Conservation (phyloP, 2,329 filamentous ascomycete species). For the Cryphonectria nitschkei region DNA sequence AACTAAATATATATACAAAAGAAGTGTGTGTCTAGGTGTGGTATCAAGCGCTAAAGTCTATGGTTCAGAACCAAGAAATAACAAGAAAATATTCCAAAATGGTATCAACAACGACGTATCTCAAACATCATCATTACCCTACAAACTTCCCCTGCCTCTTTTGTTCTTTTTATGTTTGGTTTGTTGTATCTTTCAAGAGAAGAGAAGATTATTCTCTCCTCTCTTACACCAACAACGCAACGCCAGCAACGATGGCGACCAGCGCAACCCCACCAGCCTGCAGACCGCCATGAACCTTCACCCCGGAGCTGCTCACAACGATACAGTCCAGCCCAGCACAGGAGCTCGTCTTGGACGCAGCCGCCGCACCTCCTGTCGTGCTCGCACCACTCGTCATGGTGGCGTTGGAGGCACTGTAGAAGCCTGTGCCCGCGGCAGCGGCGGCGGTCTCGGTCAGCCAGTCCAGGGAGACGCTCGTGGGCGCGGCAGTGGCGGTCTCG, state of each 20-base stretch:
- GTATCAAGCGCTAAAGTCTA: constrained; percentile 5
- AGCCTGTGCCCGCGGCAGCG: constrained; percentile 1
- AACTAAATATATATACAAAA: constrained; percentile 4
- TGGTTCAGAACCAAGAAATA: constrained; percentile 1
- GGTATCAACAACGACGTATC: constrained; percentile 4
- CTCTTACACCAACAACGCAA: constrained; percentile 20
- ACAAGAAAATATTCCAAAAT: background rate
- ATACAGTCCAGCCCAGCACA: constrained; percentile 26
- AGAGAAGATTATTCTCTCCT: background rate
- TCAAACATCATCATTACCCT: background rate
- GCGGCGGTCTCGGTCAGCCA: constrained; percentile 9
- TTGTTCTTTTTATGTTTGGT: no score
- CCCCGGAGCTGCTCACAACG: constrained; percentile 25
- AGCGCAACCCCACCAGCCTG: constrained; percentile 23
- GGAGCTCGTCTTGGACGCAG: background rate
- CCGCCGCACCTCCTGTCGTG: background rate
- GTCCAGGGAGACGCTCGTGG: constrained; percentile 14
- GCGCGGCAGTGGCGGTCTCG: constrained; percentile 20
- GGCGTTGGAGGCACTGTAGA: constrained; percentile 14
- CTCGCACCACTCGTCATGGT: constrained; percentile 16
- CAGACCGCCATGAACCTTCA: constrained; percentile 1
- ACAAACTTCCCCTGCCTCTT: background rate
- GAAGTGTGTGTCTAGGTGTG: constrained; percentile 3
- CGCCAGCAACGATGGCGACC: constrained; percentile 21
- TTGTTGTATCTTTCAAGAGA: background rate